Evolutionary conservation across 106 monocot species (phyloP).

Genomic region (Phalaenopsis aphrodite): DNA sequence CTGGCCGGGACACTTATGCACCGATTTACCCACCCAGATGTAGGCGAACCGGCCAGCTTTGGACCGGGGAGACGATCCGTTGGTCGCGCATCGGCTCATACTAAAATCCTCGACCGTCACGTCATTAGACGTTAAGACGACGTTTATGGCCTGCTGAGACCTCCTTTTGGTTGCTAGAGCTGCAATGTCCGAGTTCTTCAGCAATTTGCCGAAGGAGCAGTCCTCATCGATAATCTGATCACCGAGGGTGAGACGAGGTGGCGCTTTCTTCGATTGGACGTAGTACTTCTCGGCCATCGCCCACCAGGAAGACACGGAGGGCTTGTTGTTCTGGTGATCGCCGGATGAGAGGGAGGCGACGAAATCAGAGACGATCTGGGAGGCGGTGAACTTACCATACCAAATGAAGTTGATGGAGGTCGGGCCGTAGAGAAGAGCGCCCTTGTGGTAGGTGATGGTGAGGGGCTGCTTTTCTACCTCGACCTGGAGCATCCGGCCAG

Average conservation of each 20-base stretch:
- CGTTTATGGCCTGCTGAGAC: conserved; percentile 15
- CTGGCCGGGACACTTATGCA: conserved; percentile 28
- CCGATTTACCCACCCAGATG: conserved; percentile 42
- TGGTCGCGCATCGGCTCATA: conserved; percentile 38
- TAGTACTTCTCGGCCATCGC: conserved; percentile 35
- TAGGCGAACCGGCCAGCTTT: conserved; percentile 17
- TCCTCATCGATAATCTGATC: conserved; percentile 27
- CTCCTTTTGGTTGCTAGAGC: conserved; percentile 20
- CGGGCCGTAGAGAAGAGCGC: too few species aligned
- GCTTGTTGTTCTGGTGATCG: not conserved
- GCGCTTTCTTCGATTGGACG: conserved; percentile 10
- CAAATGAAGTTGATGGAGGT: conserved; percentile 37
- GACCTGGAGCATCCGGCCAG: too few species aligned
- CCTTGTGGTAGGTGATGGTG: too few species aligned
- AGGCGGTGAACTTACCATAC: conserved; percentile 38
- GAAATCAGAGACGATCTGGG: conserved; percentile 23
- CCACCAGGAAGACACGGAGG: conserved; percentile 56
- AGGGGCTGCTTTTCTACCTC: too few species aligned
- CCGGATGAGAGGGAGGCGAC: conserved; percentile 33
- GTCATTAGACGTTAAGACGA: conserved; percentile 37
- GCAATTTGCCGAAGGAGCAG: conserved; percentile 29
- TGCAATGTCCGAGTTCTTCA: conserved; percentile 20
- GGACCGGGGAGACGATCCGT: conserved; percentile 4
- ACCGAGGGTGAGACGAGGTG: conserved; percentile 29
- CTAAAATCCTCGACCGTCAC: conserved; percentile 55